These are phyloP conservation scores for Pisolithus thermaeus DNA, from an alignment of 1,284 basidiomycete species.

Conservation along the genomic window DNA sequence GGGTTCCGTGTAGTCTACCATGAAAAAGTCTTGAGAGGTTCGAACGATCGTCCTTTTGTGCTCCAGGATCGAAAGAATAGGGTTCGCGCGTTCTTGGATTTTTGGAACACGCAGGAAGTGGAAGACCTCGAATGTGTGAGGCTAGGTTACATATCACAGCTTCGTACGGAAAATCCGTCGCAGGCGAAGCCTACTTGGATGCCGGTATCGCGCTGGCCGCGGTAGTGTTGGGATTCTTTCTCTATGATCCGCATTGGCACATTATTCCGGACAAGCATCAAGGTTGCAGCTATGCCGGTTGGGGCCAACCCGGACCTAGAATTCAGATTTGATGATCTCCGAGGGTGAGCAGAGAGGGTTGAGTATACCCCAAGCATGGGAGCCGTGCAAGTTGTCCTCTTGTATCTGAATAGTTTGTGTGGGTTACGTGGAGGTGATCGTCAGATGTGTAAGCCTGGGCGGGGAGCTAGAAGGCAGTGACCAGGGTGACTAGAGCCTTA, in stretches of 20 bases:
- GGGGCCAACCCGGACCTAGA: conserved; percentile 44
- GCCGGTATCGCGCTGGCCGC: conserved; percentile 24
- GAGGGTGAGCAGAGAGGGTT: background rate
- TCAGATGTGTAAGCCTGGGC: no score
- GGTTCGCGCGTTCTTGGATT: conserved; percentile 6
- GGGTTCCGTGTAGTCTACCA: conserved; percentile 10
- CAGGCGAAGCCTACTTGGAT: conserved; percentile 18
- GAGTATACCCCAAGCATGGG: conserved; percentile 20
- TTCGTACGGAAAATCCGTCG: no score
- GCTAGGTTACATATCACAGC: conserved; percentile 10
- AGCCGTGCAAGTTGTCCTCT: conserved; percentile 4
- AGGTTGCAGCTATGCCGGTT: conserved; percentile 42
- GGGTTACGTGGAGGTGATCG: no score
- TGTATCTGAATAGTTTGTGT: background rate
- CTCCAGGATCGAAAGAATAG: conserved; percentile 3
- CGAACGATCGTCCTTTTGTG: conserved; percentile 17
- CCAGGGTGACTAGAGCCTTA: no score
- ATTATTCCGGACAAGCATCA: conserved; percentile 36
- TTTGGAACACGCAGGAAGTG: conserved; percentile 16
- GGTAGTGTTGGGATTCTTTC: conserved; percentile 1
- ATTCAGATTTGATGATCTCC: conserved; percentile 6
- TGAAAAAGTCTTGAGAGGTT: conserved; percentile 11
- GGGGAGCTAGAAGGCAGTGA: no score
- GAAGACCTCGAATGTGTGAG: conserved; percentile 13
- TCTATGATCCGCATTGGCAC: conserved; percentile 33